A percentile compares a stretch with the other conserved stretches of the same genome.
These are phyloP conservation scores for Serendipita indica DNA, from an alignment of 768 basidiomycete species.

Conservation along the genomic window DNA sequence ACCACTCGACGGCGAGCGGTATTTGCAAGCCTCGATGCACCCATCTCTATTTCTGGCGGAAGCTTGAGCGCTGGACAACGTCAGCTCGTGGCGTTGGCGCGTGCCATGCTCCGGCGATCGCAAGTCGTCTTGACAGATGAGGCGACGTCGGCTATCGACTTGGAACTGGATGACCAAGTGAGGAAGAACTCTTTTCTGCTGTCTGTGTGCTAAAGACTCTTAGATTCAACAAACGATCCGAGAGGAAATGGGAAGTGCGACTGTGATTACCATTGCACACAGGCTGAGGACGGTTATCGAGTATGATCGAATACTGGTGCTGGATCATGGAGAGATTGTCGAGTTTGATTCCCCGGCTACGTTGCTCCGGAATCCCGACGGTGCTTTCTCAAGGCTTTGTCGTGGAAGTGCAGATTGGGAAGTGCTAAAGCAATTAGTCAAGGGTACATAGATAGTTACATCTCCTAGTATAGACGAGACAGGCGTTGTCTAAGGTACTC, in stretches of 20 bases:
- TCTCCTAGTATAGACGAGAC: background rate
- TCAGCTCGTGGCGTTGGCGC: constrained; percentile 54
- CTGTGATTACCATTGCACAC: constrained; percentile 77
- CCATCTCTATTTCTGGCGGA: constrained; percentile 40
- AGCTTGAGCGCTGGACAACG: constrained; percentile 65
- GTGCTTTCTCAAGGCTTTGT: constrained; percentile 18
- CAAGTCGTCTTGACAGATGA: constrained; percentile 63
- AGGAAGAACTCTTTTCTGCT: constrained; percentile 7
- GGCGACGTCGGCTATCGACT: constrained; percentile 65
- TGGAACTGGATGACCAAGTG: constrained; percentile 52
- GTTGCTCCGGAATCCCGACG: constrained; percentile 38
- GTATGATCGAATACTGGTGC: constrained; percentile 58
- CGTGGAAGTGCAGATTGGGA: constrained; percentile 8
- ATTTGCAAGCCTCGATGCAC: constrained; percentile 36
- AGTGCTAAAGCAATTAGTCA: background rate
- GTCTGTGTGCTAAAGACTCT: constrained; percentile 11
- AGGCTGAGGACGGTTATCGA: constrained; percentile 63
- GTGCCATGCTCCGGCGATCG: constrained; percentile 48
- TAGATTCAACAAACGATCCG: constrained; percentile 58
- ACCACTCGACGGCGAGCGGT: constrained; percentile 10
- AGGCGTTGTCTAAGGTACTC: too few species aligned
- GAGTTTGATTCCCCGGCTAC: constrained; percentile 57
- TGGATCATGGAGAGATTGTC: constrained; percentile 36
- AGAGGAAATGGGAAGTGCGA: constrained; percentile 52
- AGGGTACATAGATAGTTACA: background rate